Evolutionary conservation across 2,329 filamentous ascomycete species (phyloP).

Genomic region (Hyphodiscus sp.): DNA sequence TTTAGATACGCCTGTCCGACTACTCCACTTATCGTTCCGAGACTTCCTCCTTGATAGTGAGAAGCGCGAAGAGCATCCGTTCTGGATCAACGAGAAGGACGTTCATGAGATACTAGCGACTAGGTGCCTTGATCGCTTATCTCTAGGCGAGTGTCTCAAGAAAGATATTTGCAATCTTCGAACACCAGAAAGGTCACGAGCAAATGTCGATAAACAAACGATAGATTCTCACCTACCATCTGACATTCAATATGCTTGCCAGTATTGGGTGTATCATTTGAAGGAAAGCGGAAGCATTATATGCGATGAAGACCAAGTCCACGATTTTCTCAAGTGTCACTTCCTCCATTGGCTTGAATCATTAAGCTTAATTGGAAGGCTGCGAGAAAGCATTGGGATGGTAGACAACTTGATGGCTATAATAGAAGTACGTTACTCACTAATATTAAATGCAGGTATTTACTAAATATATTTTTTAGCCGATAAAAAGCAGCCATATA

Average conservation of each 20-base stretch:
- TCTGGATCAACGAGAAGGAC: conserved; percentile 34
- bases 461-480: neutral
- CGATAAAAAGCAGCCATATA: neutral
- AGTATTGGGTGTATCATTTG: conserved; percentile 35
- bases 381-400: neutral
- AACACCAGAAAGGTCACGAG: conserved; percentile 22
- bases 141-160: conserved; percentile 22
- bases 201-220: conserved; percentile 17
- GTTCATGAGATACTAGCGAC: conserved; percentile 28
- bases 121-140: conserved; percentile 34
- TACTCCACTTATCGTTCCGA: conserved; percentile 34
- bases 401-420: neutral
- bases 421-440: neutral
- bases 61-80: conserved; percentile 24
- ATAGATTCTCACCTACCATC: conserved; percentile 23
- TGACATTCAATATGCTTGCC: conserved; percentile 35
- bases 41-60: conserved; percentile 33
- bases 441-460: neutral
- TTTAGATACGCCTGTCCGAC: conserved; percentile 20
- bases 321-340: neutral
- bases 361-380: neutral
- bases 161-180: conserved; percentile 32
- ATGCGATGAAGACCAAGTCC: conserved; percentile 21
- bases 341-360: conserved; percentile 1
- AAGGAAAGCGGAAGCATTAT: conserved; percentile 25